Conservation (phyloP, 2,329 filamentous ascomycete genomes). For the Apiospora kogelbergensis region DNA sequence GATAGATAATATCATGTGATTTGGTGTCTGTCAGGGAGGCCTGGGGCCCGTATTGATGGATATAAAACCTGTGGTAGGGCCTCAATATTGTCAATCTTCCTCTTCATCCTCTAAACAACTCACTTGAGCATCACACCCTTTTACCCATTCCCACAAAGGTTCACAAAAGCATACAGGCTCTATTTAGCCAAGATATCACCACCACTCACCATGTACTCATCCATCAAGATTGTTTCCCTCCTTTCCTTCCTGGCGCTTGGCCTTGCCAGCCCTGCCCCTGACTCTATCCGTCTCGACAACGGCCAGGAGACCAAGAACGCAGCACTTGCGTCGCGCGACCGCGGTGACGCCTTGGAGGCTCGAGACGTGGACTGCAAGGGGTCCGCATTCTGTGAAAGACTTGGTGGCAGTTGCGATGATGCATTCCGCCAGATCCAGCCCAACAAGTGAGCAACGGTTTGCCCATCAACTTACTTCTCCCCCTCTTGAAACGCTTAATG, state of each 20-base stretch:
- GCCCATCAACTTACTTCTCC: background rate
- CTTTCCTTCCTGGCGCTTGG: background rate
- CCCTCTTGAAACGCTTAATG: background rate
- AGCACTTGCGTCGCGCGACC: background rate
- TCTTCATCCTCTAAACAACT: background rate
- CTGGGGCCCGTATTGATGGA: too few species aligned
- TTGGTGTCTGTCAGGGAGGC: too few species aligned
- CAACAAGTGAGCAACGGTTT: background rate
- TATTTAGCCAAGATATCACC: background rate
- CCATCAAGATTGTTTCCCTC: background rate
- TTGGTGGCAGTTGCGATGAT: background rate
- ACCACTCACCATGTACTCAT: background rate
- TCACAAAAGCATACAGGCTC: background rate
- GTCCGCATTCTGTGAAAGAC: background rate
- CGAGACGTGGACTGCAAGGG: background rate
- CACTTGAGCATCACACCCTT: too few species aligned
- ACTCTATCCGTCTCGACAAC: background rate
- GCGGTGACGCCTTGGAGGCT: background rate
- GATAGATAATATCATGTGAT: too few species aligned
- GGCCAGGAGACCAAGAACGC: background rate
- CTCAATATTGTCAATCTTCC: background rate
- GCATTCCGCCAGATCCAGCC: background rate
- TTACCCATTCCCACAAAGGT: background rate
- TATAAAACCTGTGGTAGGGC: background rate
- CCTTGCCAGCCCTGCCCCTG: background rate